Conservation (phyloP, 2,329 filamentous ascomycete species). For the Rutstroemia sp. region DNA sequence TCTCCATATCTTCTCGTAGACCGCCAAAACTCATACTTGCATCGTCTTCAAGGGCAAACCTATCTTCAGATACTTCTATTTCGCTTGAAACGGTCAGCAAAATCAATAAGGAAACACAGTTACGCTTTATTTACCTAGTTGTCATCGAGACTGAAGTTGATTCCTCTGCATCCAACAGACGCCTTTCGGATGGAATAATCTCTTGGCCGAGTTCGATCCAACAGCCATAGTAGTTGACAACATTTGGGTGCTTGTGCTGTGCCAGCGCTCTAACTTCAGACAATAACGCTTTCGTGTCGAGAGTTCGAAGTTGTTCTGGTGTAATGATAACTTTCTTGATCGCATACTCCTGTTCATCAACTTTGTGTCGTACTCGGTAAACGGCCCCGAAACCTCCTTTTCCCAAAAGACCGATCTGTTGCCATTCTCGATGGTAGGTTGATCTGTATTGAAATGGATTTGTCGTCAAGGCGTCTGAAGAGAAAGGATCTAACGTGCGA, state of each 20-base stretch:
- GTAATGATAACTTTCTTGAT: constrained; percentile 58
- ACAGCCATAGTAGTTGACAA: constrained; percentile 58
- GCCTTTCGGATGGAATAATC: constrained; percentile 20
- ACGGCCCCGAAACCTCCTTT: constrained; percentile 60
- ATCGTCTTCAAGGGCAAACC: not conserved
- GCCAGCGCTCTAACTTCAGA: constrained; percentile 54
- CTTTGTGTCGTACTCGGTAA: constrained; percentile 51
- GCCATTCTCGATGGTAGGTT: constrained; percentile 6
- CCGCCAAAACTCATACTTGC: not conserved
- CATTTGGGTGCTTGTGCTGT: constrained; percentile 54
- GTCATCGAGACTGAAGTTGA: not conserved
- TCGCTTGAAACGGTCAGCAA: not conserved
- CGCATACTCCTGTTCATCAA: constrained; percentile 56
- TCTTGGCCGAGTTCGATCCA: constrained; percentile 47
- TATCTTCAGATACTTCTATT: not conserved
- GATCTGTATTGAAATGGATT: constrained; percentile 6
- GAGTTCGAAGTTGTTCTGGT: constrained; percentile 11
- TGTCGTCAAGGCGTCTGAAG: constrained; percentile 1
- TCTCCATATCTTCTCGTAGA: constrained; percentile 5
- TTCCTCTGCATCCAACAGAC: not conserved
- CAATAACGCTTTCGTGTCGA: constrained; percentile 8
- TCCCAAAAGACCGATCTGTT: constrained; percentile 47
- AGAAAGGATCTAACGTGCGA: constrained; percentile 2
- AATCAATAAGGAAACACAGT: not conserved
- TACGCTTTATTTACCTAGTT: not conserved